These are phyloP conservation scores for Hymenoscyphus salicellus DNA, from an alignment of 2,329 filamentous ascomycete species.

Conservation along the genomic window DNA sequence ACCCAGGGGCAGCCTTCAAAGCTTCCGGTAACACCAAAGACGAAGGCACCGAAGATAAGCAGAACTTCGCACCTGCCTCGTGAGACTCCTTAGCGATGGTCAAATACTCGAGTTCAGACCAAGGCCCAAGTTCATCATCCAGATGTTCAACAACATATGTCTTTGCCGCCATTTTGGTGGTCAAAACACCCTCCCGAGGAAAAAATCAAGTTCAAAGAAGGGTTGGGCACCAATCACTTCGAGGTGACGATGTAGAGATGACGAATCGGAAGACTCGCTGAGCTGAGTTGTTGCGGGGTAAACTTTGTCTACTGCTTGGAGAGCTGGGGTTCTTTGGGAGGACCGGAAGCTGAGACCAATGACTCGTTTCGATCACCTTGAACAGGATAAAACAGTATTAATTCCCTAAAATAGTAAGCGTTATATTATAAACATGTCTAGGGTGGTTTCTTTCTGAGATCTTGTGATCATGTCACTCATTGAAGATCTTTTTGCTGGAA, in stretches of 20 bases:
- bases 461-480: slow-evolving; percentile 19
- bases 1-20: slow-evolving; percentile 55
- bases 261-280: slow-evolving; percentile 24
- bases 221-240: slow-evolving; percentile 3
- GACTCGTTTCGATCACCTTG: slow-evolving; percentile 20
- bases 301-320: slow-evolving; percentile 8
- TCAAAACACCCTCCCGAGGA: slow-evolving; percentile 2
- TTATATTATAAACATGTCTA: background rate
- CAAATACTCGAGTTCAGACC: slow-evolving; percentile 91
- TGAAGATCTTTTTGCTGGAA: slow-evolving; percentile 8
- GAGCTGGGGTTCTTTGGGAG: slow-evolving; percentile 6
- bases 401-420: background rate
- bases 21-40: slow-evolving; percentile 62
- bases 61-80: slow-evolving; percentile 64
- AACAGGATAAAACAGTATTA: background rate
- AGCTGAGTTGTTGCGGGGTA: slow-evolving; percentile 26
- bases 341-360: slow-evolving; percentile 11
- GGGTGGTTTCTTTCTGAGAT: background rate
- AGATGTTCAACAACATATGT: slow-evolving; percentile 96
- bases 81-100: slow-evolving; percentile 81
- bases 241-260: background rate
- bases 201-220: slow-evolving; percentile 2
- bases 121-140: slow-evolving; percentile 87
- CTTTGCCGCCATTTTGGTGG: slow-evolving; percentile 49
- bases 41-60: slow-evolving; percentile 75